These are phyloP conservation scores for Yueomyces sp. DNA, from an alignment of 805 yeast species.

Conservation along the genomic window DNA sequence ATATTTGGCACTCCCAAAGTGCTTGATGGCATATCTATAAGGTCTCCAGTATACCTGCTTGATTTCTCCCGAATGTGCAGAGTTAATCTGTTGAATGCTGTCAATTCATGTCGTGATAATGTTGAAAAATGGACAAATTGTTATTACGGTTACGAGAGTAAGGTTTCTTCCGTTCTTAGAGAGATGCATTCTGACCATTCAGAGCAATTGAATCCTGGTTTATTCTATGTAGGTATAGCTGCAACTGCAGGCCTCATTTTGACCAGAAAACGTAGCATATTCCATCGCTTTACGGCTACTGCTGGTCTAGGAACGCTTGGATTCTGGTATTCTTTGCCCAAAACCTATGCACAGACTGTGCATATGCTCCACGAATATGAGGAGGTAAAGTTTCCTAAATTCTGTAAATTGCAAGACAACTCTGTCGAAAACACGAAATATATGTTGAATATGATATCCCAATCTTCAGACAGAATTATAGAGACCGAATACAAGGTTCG, in stretches of 20 bases:
- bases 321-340: slow-evolving; percentile 43
- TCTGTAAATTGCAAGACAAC: slow-evolving; percentile 15
- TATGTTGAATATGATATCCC: not conserved
- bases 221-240: slow-evolving; percentile 42
- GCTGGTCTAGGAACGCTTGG: slow-evolving; percentile 37
- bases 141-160: slow-evolving; percentile 35
- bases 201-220: slow-evolving; percentile 46
- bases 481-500: not conserved
- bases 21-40: slow-evolving; percentile 18
- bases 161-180: slow-evolving; percentile 37
- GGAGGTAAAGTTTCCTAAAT: slow-evolving; percentile 20
- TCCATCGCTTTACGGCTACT: slow-evolving; percentile 38
- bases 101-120: not conserved
- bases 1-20: slow-evolving; percentile 12
- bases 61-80: slow-evolving; percentile 9
- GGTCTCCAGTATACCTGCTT: slow-evolving; percentile 13
- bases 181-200: slow-evolving; percentile 37
- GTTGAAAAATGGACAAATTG: slow-evolving; percentile 12
- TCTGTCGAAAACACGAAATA: not conserved
- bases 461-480: not conserved
- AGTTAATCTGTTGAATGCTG: slow-evolving; percentile 1
- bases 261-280: slow-evolving; percentile 38
- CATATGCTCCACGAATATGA: slow-evolving; percentile 37
- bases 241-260: slow-evolving; percentile 46
- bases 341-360: slow-evolving; percentile 38